Evolutionary conservation across 495 filamentous ascomycete species (phyloP).

Genomic region (Chaetomium fimeti): DNA sequence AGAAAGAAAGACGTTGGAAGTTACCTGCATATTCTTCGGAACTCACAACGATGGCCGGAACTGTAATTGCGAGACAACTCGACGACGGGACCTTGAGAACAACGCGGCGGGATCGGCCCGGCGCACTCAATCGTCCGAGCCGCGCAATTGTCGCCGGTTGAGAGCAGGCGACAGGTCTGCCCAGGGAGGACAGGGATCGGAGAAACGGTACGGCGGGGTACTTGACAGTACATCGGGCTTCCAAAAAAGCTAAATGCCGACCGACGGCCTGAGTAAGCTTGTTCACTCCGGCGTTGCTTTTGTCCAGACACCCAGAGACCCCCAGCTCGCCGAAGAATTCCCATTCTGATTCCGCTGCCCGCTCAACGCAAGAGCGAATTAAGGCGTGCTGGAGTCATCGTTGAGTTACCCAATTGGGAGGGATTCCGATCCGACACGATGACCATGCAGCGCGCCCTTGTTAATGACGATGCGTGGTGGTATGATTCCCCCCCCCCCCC

Average conservation of each 20-base stretch:
- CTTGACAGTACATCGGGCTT: conserved; percentile 17
- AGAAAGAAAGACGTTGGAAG: background rate
- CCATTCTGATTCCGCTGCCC: background rate
- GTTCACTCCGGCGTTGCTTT: background rate
- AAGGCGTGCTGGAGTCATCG: background rate
- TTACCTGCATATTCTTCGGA: background rate
- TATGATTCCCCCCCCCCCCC: background rate
- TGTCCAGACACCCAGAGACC: background rate
- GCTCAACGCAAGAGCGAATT: background rate
- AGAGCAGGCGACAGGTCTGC: too few species aligned
- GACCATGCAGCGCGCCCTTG: background rate
- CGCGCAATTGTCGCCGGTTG: background rate
- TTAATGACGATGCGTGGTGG: background rate
- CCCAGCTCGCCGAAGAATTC: background rate
- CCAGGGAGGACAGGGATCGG: background rate
- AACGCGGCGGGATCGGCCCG: background rate
- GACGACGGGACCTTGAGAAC: too few species aligned
- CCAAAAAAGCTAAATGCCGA: conserved; percentile 9
- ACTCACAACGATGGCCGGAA: too few species aligned
- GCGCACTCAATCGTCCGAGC: background rate
- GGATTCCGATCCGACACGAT: background rate
- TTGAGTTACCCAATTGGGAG: background rate
- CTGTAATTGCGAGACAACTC: too few species aligned
- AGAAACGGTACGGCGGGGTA: conserved; percentile 12
- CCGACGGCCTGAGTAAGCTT: conserved; percentile 12